Percentiles rank a stretch among this genome's conserved stretches.
These are phyloP conservation scores for Aspergillus sp. DNA, from an alignment of 2,329 filamentous ascomycete genomes.

Conservation along the genomic window DNA sequence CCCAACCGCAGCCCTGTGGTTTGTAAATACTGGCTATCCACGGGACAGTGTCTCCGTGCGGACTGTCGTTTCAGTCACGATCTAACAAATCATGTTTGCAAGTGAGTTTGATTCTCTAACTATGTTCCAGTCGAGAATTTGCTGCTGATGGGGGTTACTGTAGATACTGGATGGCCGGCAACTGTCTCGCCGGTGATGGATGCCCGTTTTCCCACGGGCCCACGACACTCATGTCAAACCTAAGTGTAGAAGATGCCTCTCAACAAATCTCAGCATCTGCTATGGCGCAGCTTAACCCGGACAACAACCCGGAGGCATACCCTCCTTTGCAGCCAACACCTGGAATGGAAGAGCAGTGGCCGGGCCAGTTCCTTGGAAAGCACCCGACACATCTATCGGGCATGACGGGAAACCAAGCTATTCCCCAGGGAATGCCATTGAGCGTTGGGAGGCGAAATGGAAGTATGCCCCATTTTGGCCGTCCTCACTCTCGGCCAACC, in stretches of 20 bases:
- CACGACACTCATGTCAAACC: conserved; percentile 69
- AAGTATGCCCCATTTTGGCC: conserved; percentile 48
- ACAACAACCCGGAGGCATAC: conserved; percentile 70
- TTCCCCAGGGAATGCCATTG: conserved; percentile 19
- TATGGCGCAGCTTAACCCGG: conserved; percentile 62
- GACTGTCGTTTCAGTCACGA: conserved; percentile 98
- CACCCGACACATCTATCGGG: conserved; percentile 36
- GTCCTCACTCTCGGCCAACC: conserved; percentile 69
- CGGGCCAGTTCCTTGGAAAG: conserved; percentile 38
- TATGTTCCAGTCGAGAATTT: neutral
- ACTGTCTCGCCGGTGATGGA: conserved; percentile 83
- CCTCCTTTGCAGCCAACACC: conserved; percentile 59
- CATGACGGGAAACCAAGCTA: conserved; percentile 39
- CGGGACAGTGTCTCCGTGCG: conserved; percentile 86
- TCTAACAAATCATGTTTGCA: conserved; percentile 91
- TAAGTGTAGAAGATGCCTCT: conserved; percentile 56
- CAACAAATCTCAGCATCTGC: conserved; percentile 47
- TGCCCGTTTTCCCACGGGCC: conserved; percentile 98
- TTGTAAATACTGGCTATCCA: conserved; percentile 94
- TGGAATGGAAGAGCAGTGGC: conserved; percentile 51
- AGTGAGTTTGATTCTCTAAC: conserved; percentile 53
- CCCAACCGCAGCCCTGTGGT: conserved; percentile 78
- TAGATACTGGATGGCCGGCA: conserved; percentile 93
- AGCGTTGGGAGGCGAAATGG: conserved; percentile 30
- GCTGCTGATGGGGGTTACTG: conserved; percentile 15